phyloP scores from a whole-genome alignment of 306 rosid genomes.

The Nissolia schottii region DNA sequence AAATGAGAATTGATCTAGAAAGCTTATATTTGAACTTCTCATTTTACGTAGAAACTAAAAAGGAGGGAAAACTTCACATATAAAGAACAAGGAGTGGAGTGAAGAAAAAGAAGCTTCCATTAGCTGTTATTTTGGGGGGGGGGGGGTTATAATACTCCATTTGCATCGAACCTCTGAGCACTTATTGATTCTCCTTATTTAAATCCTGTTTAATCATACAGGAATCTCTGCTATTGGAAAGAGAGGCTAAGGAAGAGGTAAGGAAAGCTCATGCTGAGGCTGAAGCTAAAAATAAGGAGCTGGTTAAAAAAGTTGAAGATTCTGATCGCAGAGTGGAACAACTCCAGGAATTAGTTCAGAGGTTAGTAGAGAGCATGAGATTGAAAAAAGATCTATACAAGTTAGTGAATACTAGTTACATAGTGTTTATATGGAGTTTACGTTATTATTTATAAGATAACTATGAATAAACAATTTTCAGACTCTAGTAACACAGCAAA shows the following conservation, averaged over 20 bases:
- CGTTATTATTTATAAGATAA: not conserved
- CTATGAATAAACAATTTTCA: not conserved
- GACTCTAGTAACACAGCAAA: not conserved
- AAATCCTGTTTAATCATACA: conserved; percentile 29
- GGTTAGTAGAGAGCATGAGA: conserved; percentile 54
- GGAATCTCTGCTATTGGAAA: conserved; percentile 67
- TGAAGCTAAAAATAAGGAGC: conserved; percentile 72
- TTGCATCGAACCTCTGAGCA: conserved; percentile 8
- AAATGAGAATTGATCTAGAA: too few relatives aligned
- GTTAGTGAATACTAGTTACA: conserved; percentile 1
- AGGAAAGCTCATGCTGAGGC: conserved; percentile 51
- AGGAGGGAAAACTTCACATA: not conserved
- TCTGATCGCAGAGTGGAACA: conserved; percentile 74
- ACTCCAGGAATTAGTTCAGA: conserved; percentile 92
- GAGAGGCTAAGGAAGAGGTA: conserved; percentile 66
- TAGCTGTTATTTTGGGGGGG: too few relatives aligned
- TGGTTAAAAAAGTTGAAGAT: conserved; percentile 69
- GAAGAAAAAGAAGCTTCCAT: not conserved
- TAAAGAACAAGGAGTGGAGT: not conserved
- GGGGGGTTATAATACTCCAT: not conserved
- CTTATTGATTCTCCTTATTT: conserved; percentile 19
- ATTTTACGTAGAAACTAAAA: not conserved
- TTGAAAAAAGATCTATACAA: not conserved
- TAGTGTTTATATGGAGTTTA: not conserved
- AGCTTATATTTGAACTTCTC: not conserved